Evolutionary conservation across 306 rosid species (phyloP).

Genomic region (Amphicarpaea edgeworthii): DNA sequence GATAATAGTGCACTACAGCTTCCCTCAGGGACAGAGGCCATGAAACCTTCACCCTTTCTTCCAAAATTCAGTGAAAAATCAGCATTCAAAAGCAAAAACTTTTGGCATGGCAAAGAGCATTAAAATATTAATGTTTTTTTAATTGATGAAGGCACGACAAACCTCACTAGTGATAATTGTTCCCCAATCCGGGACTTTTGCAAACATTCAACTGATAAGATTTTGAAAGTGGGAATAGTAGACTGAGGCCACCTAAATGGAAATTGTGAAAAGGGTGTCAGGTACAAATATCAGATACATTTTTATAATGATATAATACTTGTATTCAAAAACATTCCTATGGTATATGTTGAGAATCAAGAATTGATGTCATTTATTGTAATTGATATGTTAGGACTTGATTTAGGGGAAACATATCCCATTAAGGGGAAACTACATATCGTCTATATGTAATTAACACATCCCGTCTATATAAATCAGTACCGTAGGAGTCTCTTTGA

Average conservation of each 20-base stretch:
- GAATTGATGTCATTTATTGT: too few species aligned
- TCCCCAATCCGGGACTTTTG: constrained; percentile 65
- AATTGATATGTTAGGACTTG: too few species aligned
- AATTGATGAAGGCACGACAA: constrained; percentile 43
- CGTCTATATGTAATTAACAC: too few species aligned
- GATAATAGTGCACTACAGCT: constrained; percentile 70
- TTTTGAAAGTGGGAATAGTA: constrained; percentile 72
- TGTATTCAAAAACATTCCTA: constrained; percentile 26
- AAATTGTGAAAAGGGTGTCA: constrained; percentile 25
- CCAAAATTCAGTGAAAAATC: constrained; percentile 63
- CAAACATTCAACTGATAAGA: constrained; percentile 64
- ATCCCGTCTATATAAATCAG: too few species aligned
- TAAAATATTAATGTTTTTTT: neutral
- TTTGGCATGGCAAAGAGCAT: neutral
- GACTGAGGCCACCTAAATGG: constrained; percentile 86
- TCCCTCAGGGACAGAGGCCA: constrained; percentile 92
- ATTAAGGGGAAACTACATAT: too few species aligned
- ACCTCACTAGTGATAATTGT: constrained; percentile 86
- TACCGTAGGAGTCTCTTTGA: too few species aligned
- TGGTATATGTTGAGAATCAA: too few species aligned
- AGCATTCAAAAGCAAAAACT: constrained; percentile 43
- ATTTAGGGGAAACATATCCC: too few species aligned
- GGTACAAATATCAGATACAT: neutral
- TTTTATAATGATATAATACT: constrained; percentile 1
- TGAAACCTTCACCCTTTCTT: constrained; percentile 87